These are phyloP conservation scores for Botrytis galanthina DNA, from an alignment of 2,329 filamentous ascomycete species.

Conservation along the genomic window DNA sequence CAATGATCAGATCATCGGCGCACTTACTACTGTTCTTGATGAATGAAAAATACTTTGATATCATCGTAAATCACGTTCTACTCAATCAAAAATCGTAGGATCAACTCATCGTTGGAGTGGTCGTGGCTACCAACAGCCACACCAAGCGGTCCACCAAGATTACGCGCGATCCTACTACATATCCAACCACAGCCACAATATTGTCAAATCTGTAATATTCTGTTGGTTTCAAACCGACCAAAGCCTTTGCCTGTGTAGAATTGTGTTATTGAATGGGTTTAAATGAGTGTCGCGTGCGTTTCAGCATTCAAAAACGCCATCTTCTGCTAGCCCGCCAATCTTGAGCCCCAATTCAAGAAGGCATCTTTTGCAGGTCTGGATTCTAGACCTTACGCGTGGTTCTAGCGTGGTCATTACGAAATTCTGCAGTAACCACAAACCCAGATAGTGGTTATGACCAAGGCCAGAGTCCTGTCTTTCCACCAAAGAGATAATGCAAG, in stretches of 20 bases:
- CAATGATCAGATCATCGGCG: neutral
- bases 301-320: neutral
- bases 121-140: neutral
- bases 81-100: neutral
- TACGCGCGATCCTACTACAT: slow-evolving; percentile 9
- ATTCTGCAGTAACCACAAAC: neutral
- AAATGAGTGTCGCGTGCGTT: neutral
- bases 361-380: neutral
- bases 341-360: neutral
- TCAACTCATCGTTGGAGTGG: neutral
- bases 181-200: neutral
- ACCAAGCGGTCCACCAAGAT: neutral
- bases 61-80: neutral
- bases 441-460: neutral
- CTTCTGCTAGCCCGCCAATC: neutral
- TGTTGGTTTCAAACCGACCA: neutral
- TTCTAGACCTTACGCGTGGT: neutral
- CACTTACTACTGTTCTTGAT: neutral
- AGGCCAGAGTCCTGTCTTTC: neutral
- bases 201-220: neutral
- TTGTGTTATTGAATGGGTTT: neutral
- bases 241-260: neutral
- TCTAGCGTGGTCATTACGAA: neutral
- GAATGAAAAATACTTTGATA: neutral
- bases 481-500: slow-evolving; percentile 11